phyloP scores from a whole-genome alignment of 176 grass and related monocot genomes.

The Thinopyrum elongatum region DNA sequence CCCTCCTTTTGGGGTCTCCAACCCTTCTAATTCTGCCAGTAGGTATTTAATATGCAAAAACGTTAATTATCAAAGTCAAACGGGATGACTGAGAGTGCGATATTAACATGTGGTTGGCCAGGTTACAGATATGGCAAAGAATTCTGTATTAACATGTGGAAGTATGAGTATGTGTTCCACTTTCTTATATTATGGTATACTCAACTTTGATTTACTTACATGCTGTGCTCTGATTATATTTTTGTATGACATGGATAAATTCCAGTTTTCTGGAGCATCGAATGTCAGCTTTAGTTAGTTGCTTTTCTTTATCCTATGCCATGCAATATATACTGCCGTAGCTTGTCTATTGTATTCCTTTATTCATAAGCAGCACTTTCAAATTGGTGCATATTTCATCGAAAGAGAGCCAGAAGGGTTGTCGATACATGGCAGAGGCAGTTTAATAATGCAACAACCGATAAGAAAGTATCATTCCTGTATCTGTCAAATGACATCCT shows the following conservation, averaged over 20 bases:
- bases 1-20: background rate
- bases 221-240: slow-evolving; percentile 10
- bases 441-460: slow-evolving; percentile 61
- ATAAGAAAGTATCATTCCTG: slow-evolving; percentile 77
- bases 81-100: background rate
- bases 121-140: background rate
- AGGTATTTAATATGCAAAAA: background rate
- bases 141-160: background rate
- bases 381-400: slow-evolving; percentile 90
- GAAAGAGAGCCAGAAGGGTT: slow-evolving; percentile 89
- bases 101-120: background rate
- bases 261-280: slow-evolving; percentile 13
- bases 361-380: slow-evolving; percentile 79
- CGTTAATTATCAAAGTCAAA: slow-evolving; percentile 5
- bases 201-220: background rate
- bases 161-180: background rate
- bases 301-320: slow-evolving; percentile 14
- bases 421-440: slow-evolving; percentile 90
- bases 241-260: background rate
- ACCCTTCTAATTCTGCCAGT: background rate
- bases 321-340: background rate
- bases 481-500: slow-evolving; percentile 98
- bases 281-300: slow-evolving; percentile 4
- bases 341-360: slow-evolving; percentile 50
- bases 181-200: slow-evolving; percentile 2